phyloP scores from a whole-genome alignment of 1,284 basidiomycete species.

The Trichosporon ovoides region DNA sequence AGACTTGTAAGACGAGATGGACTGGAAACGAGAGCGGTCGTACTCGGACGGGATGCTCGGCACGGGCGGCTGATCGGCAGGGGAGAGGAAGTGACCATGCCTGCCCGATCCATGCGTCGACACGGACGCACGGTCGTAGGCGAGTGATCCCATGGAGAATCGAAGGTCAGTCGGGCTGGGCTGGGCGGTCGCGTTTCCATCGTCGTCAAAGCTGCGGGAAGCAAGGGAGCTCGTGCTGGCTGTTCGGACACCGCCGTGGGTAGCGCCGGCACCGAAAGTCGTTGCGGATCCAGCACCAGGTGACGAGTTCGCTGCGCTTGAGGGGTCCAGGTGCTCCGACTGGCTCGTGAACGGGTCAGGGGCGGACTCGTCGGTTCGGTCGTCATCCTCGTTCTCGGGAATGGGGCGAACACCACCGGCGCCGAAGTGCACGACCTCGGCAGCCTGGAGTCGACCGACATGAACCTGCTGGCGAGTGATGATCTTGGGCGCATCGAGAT shows the following conservation, averaged over 20 bases:
- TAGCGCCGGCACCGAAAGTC: neutral
- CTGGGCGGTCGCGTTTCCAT: constrained; percentile 20
- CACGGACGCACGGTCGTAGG: constrained; percentile 33
- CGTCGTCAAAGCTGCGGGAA: constrained; percentile 25
- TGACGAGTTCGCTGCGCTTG: neutral
- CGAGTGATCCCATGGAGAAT: constrained; percentile 48
- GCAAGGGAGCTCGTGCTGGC: constrained; percentile 15
- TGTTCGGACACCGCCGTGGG: constrained; percentile 9
- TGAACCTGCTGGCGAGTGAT: constrained; percentile 47
- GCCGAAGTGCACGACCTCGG: constrained; percentile 47
- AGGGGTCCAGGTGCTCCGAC: constrained; percentile 3
- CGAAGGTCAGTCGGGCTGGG: constrained; percentile 37
- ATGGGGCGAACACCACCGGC: constrained; percentile 1
- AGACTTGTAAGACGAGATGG: constrained; percentile 32
- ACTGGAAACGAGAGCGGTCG: constrained; percentile 18
- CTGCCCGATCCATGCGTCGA: constrained; percentile 37
- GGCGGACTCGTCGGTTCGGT: neutral
- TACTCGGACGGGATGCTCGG: constrained; percentile 6
- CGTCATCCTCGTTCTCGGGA: constrained; percentile 1
- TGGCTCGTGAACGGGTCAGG: constrained; percentile 18
- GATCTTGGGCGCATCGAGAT: constrained; percentile 48
- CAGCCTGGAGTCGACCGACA: constrained; percentile 44
- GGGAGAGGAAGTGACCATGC: constrained; percentile 5
- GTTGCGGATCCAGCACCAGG: constrained; percentile 1
- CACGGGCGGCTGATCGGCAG: constrained; percentile 14